These are phyloP conservation scores for Bipolaris victoriae DNA, from an alignment of 2,329 filamentous ascomycete genomes.

Conservation along the genomic window DNA sequence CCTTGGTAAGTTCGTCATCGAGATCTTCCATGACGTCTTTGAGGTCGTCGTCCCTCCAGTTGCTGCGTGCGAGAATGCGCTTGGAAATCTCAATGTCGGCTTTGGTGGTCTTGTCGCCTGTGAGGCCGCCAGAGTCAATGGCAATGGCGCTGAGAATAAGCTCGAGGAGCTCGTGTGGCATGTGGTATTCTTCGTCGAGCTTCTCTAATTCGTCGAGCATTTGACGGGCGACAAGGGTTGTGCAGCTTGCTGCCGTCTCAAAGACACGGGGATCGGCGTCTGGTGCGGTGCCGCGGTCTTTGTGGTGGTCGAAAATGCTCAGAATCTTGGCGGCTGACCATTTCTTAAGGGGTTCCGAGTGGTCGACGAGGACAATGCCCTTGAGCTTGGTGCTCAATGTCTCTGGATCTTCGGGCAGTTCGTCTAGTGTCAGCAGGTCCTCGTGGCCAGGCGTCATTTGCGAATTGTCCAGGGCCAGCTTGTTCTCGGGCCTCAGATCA, in stretches of 20 bases:
- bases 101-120: constrained; percentile 45
- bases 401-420: constrained; percentile 56
- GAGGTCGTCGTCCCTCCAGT: constrained; percentile 50
- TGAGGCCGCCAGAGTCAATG: constrained; percentile 54
- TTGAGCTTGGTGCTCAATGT: constrained; percentile 52
- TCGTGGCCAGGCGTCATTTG: constrained; percentile 56
- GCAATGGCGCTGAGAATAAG: constrained; percentile 56
- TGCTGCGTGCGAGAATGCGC: constrained; percentile 52
- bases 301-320: constrained; percentile 57
- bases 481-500: constrained; percentile 57
- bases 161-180: constrained; percentile 58
- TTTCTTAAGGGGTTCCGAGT: constrained; percentile 51
- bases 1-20: constrained; percentile 48
- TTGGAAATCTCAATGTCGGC: constrained; percentile 50
- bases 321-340: constrained; percentile 54
- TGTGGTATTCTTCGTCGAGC: constrained; percentile 54
- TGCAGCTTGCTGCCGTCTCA: constrained; percentile 54
- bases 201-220: constrained; percentile 56
- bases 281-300: constrained; percentile 51
- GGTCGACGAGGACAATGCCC: constrained; percentile 57
- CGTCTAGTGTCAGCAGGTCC: constrained; percentile 56
- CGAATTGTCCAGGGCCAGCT: constrained; percentile 53
- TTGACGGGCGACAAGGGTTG: constrained; percentile 54
- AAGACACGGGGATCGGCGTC: constrained; percentile 54
- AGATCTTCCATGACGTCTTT: constrained; percentile 53